Evolutionary conservation across 1,284 basidiomycete species (phyloP), one percentile per base, ranked within the genome.

Genomic region (Phlebopus sp.): DNA sequence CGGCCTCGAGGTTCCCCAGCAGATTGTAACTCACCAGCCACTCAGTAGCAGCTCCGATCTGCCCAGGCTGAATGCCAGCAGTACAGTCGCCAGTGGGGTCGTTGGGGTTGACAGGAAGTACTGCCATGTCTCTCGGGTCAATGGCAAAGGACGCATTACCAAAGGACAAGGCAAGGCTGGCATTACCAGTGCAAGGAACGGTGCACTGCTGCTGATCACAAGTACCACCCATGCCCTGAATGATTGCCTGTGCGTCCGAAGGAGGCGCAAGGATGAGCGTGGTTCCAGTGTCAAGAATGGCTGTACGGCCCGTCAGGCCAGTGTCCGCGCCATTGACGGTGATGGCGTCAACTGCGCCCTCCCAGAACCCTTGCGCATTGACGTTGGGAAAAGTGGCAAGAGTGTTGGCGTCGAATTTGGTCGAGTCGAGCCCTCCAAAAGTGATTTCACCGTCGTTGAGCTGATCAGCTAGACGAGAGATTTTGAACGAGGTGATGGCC

Each of bases 271-370:
- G 62, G 52, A 86, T 78, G 59, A 87, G 75, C 34, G 85, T 86
- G 54, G 84, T 88, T 53, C 87, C 87, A 29, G 86, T 90, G 69
- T 91, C 88, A 56, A 91, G 78, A 66, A 91, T 86, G 44, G 86
- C 82, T 32, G 80, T 82, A 59, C 85, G 82, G 37, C 78, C 78
- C 15, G 62, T 54, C 38, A 89, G 69, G 13, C 78, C 76, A 35
- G 77, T 59, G 60, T 77, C 72, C 39, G 70, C 55, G 17, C 80
- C 83, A 56, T 84, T 71, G 50, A 86, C 78, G 18, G 77, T 71
- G 50, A 86, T 70, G 4, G 70, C 69, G 54, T 80, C 76, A 63
- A 93, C 68, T 3, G 66, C 64, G 8, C 74, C 84, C 69, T 90
- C 86, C 90, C 90, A 93, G 74, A 92, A 93, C 29, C 90, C 87